Evolutionary conservation across 805 yeast genomes (phyloP).

Genomic region (Candida piceae): DNA sequence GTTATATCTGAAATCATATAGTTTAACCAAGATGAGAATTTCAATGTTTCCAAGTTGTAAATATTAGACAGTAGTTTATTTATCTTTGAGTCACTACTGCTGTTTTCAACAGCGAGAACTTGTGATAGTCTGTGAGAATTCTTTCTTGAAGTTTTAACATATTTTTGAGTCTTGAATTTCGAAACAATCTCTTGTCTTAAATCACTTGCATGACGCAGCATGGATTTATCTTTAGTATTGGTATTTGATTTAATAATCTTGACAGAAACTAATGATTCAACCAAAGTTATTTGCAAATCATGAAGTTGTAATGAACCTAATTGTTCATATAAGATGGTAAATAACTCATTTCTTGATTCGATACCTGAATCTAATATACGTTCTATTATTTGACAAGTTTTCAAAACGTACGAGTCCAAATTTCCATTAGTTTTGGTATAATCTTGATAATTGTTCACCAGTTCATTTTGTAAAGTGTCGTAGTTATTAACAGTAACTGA

Average conservation of each 20-base stretch:
- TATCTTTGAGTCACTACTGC: too few species aligned
- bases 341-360: conserved; percentile 4
- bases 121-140: too few species aligned
- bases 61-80: not conserved
- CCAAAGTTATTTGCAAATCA: conserved; percentile 4
- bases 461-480: too few species aligned
- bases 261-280: not conserved
- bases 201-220: not conserved
- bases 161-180: too few species aligned
- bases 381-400: conserved; percentile 3
- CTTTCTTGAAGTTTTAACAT: too few species aligned
- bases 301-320: conserved; percentile 10
- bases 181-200: not conserved
- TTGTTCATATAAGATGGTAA: conserved; percentile 13
- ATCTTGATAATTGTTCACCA: too few species aligned
- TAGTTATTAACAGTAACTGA: too few species aligned
- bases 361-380: conserved; percentile 1
- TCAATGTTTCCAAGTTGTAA: not conserved
- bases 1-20: not conserved
- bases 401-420: conserved; percentile 4
- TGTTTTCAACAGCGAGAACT: too few species aligned
- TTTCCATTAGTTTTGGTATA: not conserved
- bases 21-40: not conserved
- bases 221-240: not conserved
- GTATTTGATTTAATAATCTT: not conserved